Evolutionary conservation across 192 early-diverging fungal genomes (phyloP).

Genomic region (Backusella tarrabulga): DNA sequence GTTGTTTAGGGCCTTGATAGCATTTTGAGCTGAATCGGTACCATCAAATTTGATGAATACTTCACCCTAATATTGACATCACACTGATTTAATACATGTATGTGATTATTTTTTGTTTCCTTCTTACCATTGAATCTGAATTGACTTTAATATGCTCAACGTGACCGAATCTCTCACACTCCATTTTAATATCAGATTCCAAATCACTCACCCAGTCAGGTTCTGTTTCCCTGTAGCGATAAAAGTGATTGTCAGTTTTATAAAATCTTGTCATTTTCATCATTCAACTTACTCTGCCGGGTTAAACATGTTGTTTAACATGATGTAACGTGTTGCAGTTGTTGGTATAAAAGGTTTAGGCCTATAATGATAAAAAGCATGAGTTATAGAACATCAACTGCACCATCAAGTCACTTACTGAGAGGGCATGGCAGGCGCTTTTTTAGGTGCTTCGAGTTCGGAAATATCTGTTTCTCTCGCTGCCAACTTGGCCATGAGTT

Average conservation of each 20-base stretch:
- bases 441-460: constrained; percentile 35
- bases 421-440: not conserved
- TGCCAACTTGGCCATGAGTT: constrained; percentile 82
- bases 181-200: constrained; percentile 79
- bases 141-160: constrained; percentile 78
- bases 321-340: constrained; percentile 59
- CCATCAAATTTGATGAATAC: constrained; percentile 84
- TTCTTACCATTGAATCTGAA: constrained; percentile 52
- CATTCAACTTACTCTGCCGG: constrained; percentile 65
- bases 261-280: not conserved
- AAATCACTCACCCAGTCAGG: constrained; percentile 83
- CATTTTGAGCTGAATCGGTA: constrained; percentile 59
- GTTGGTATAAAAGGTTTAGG: constrained; percentile 46
- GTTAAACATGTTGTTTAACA: constrained; percentile 88
- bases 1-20: constrained; percentile 72
- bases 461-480: constrained; percentile 47
- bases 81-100: not conserved
- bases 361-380: constrained; percentile 17
- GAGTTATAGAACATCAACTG: not conserved
- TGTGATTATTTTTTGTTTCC: too few species aligned
- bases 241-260: constrained; percentile 6
- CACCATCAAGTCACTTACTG: constrained; percentile 6
- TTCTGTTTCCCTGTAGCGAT: constrained; percentile 66
- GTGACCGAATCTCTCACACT: constrained; percentile 77
- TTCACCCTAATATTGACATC: constrained; percentile 53